Evolutionary conservation across 2,329 filamentous ascomycete species (phyloP).

Genomic region (Fusarium sp.): DNA sequence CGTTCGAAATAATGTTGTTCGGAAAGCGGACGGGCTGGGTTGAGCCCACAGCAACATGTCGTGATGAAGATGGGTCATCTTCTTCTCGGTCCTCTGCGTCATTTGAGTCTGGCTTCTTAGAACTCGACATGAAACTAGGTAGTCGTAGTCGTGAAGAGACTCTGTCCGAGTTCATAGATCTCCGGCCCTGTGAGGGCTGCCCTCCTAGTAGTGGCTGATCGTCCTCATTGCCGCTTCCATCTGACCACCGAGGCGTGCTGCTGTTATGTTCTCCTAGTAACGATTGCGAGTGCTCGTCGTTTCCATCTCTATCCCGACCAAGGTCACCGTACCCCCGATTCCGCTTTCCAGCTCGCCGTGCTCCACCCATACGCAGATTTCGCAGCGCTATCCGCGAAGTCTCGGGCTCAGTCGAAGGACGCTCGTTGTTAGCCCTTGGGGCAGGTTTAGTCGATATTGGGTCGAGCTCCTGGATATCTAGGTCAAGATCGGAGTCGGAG

Average conservation of each 20-base stretch:
- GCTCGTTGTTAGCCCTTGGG: slow-evolving; percentile 49
- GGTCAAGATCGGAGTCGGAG: slow-evolving; percentile 80
- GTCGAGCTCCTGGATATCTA: slow-evolving; percentile 84
- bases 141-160: slow-evolving; percentile 68
- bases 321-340: slow-evolving; percentile 70
- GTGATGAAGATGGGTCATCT: slow-evolving; percentile 75
- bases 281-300: slow-evolving; percentile 74
- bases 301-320: slow-evolving; percentile 65
- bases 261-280: slow-evolving; percentile 73
- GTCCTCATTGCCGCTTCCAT: slow-evolving; percentile 75
- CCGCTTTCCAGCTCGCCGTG: slow-evolving; percentile 68
- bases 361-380: slow-evolving; percentile 74
- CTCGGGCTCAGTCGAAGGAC: slow-evolving; percentile 55
- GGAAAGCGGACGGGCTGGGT: slow-evolving; percentile 82
- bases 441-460: slow-evolving; percentile 62
- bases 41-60: slow-evolving; percentile 81
- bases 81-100: slow-evolving; percentile 64
- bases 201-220: slow-evolving; percentile 74
- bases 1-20: slow-evolving; percentile 92
- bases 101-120: slow-evolving; percentile 51
- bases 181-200: slow-evolving; percentile 44
- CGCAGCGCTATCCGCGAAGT: slow-evolving; percentile 76
- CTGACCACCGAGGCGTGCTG: slow-evolving; percentile 67
- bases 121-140: slow-evolving; percentile 72
- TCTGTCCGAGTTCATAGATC: slow-evolving; percentile 48